phyloP scores from a whole-genome alignment of 257 asterid genomes.

The Solanum virginianum region DNA sequence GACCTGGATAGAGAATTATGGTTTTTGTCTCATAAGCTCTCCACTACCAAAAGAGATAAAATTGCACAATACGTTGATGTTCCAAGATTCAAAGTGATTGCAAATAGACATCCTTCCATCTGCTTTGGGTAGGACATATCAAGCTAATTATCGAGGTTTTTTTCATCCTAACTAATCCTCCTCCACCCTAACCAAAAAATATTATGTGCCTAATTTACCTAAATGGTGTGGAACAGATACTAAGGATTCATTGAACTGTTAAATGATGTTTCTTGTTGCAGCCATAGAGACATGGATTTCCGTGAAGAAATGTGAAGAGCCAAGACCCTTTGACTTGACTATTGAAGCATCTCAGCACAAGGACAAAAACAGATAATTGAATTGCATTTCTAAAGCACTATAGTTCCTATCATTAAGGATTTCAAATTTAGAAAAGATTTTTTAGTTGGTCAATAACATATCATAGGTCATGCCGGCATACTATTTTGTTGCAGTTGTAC shows the following conservation, averaged over 20 bases:
- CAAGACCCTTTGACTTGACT: conserved; percentile 9
- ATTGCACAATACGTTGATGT: conserved; percentile 30
- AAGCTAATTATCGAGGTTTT: not conserved
- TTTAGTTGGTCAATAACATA: not conserved
- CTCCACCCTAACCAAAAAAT: not conserved
- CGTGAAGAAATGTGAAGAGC: not conserved
- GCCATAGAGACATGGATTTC: not conserved
- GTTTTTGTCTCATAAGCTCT: conserved; percentile 6
- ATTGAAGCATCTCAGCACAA: not conserved
- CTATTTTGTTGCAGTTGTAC: not conserved
- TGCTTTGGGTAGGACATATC: not conserved
- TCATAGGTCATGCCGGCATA: not conserved
- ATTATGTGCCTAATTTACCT: not conserved
- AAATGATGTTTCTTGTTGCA: not conserved
- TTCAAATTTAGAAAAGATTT: not conserved
- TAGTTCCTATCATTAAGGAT: not conserved
- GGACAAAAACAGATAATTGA: not conserved
- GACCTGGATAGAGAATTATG: conserved; percentile 23
- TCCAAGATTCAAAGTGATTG: conserved; percentile 31
- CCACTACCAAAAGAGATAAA: conserved; percentile 21
- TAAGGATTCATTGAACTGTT: not conserved
- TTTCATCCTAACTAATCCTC: not conserved
- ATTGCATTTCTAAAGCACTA: not conserved
- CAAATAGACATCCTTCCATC: conserved; percentile 20
- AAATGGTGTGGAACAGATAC: not conserved